These are phyloP conservation scores for Kondoa malvinella DNA, from an alignment of 768 basidiomycete genomes.

Conservation along the genomic window DNA sequence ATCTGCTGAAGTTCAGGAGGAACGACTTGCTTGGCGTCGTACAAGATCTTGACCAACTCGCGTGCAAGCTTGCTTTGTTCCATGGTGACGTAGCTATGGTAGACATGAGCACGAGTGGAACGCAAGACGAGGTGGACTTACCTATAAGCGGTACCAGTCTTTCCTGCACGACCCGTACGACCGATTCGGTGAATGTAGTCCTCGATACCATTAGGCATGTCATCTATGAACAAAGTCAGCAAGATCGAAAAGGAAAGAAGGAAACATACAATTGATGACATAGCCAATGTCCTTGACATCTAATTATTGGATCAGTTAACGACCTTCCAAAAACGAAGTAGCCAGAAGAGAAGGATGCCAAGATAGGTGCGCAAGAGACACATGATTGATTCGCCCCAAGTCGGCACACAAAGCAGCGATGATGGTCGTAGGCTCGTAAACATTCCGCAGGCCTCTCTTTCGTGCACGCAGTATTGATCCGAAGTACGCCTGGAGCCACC, in stretches of 20 bases:
- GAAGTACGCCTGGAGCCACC: too few species aligned
- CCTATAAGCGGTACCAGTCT: conserved; percentile 40
- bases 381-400: too few species aligned
- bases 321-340: neutral
- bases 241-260: neutral
- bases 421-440: too few species aligned
- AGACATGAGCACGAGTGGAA: neutral
- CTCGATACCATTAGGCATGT: conserved; percentile 59
- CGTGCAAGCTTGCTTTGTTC: conserved; percentile 54
- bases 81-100: conserved; percentile 11
- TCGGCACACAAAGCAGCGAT: too few species aligned
- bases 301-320: conserved; percentile 32
- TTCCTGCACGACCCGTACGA: conserved; percentile 65
- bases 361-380: too few species aligned
- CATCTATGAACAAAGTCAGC: conserved; percentile 49
- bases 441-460: too few species aligned
- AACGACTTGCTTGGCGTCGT: conserved; percentile 68
- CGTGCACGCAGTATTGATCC: too few species aligned
- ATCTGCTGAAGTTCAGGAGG: conserved; percentile 66
- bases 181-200: conserved; percentile 84
- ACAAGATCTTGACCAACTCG: conserved; percentile 68
- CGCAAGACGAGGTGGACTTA: conserved; percentile 41
- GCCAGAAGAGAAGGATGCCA: too few species aligned
- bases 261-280: conserved; percentile 42
- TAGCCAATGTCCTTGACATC: conserved; percentile 99